Evolutionary conservation across 1,284 basidiomycete species (phyloP).

Genomic region (Cryptococcus sp.): DNA sequence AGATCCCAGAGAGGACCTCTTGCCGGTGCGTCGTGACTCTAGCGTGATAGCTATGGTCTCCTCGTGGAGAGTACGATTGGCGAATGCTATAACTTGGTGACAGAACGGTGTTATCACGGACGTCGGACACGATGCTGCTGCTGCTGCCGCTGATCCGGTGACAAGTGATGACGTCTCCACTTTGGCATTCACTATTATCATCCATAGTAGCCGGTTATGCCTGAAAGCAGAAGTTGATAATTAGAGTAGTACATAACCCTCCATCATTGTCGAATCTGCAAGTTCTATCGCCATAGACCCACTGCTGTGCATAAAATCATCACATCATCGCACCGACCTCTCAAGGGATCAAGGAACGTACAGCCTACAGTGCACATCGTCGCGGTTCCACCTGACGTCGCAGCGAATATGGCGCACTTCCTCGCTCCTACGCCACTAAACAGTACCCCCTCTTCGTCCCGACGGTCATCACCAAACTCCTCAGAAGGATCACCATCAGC

Average conservation of each 20-base stretch:
- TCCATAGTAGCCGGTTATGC: neutral
- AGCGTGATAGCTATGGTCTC: no score
- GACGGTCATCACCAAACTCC: neutral
- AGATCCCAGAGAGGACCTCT: neutral
- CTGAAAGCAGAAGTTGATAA: neutral
- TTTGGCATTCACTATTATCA: neutral
- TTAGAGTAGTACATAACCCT: neutral
- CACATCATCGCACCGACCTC: neutral
- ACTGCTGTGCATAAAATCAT: neutral
- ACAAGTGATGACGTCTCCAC: conserved; percentile 10
- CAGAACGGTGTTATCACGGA: no score
- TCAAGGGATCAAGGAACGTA: neutral
- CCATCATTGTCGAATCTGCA: neutral
- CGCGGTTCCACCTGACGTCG: neutral
- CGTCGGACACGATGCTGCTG: no score
- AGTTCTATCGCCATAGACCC: neutral
- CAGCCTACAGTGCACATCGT: neutral
- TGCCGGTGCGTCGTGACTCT: no score
- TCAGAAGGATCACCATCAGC: neutral
- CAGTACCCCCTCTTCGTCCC: neutral
- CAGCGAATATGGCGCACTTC: conserved; percentile 1
- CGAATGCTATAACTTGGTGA: no score
- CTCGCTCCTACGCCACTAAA: conserved; percentile 1
- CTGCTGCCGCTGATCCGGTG: no score
- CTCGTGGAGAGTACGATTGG: no score